These are phyloP conservation scores for Aegilops speltoides DNA, from an alignment of 176 grass and related monocot species.

Conservation along the genomic window DNA sequence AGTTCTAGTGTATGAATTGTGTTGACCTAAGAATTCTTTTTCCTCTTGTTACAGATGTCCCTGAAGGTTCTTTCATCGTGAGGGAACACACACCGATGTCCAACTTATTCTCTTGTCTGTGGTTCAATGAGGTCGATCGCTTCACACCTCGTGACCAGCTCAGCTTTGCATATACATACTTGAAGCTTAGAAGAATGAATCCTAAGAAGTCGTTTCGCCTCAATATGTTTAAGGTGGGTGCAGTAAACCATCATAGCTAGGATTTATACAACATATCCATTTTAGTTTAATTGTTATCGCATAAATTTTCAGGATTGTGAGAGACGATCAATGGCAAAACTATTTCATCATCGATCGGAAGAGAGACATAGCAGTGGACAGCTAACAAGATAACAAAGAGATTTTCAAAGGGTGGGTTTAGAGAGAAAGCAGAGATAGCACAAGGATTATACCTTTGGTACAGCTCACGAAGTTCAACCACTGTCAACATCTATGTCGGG, in stretches of 20 bases:
- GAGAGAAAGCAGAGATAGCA: constrained; percentile 13
- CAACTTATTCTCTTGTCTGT: constrained; percentile 92
- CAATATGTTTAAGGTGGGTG: constrained; percentile 94
- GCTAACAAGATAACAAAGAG: constrained; percentile 56
- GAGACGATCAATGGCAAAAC: constrained; percentile 90
- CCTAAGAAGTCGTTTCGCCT: constrained; percentile 68
- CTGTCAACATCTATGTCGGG: constrained; percentile 16
- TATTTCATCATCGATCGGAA: constrained; percentile 97
- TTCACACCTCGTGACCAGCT: constrained; percentile 97
- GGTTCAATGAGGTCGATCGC: constrained; percentile 97
- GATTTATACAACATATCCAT: neutral
- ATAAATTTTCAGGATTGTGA: constrained; percentile 75
- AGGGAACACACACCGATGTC: constrained; percentile 97
- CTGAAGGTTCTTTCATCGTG: constrained; percentile 98
- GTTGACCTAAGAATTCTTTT: neutral
- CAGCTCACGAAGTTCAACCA: neutral
- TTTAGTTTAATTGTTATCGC: constrained; percentile 16
- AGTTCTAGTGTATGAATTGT: constrained; percentile 19
- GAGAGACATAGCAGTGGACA: constrained; percentile 64
- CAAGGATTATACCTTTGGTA: constrained; percentile 25
- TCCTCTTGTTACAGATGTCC: constrained; percentile 68
- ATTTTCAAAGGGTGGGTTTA: constrained; percentile 25
- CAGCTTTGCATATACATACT: constrained; percentile 98
- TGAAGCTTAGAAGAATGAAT: constrained; percentile 94
- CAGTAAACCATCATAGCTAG: neutral